These are phyloP conservation scores for Ilex asprella DNA, from an alignment of 257 asterid genomes.

Conservation along the genomic window DNA sequence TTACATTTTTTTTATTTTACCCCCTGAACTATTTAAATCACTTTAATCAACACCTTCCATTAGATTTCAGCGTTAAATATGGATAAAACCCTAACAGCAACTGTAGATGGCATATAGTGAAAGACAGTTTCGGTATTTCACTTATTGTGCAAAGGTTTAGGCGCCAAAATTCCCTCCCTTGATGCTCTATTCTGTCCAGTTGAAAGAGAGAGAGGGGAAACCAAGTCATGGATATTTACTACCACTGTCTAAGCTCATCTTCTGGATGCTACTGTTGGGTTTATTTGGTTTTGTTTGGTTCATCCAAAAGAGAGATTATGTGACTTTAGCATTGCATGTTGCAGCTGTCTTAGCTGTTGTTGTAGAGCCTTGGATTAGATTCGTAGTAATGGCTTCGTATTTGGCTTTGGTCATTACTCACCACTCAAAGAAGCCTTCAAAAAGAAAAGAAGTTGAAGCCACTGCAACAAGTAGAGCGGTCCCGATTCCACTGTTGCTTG, in stretches of 20 bases:
- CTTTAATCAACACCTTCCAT: too few species aligned
- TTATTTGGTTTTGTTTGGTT: slow-evolving; percentile 53
- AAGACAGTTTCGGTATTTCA: too few species aligned
- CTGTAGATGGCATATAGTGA: too few species aligned
- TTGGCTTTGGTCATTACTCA: slow-evolving; percentile 55
- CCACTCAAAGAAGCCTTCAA: slow-evolving; percentile 23
- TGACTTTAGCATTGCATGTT: slow-evolving; percentile 67
- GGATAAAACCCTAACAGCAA: too few species aligned
- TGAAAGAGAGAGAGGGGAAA: too few species aligned
- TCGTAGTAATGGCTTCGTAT: slow-evolving; percentile 43
- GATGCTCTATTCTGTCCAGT: too few species aligned
- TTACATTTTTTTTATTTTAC: too few species aligned
- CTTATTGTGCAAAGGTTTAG: too few species aligned
- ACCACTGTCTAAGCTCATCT: slow-evolving; percentile 64
- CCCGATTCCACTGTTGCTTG: slow-evolving; percentile 65
- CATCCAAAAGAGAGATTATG: slow-evolving; percentile 65
- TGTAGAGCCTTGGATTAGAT: slow-evolving; percentile 91
- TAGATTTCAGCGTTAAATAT: too few species aligned
- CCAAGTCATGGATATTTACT: too few species aligned
- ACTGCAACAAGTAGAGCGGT: slow-evolving; percentile 29
- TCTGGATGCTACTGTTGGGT: slow-evolving; percentile 68
- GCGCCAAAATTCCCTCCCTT: too few species aligned
- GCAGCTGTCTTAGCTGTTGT: slow-evolving; percentile 76
- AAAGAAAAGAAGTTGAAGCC: slow-evolving; percentile 21
- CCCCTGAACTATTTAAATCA: too few species aligned